Evolutionary conservation across 208 protist species (phyloP), one percentile per base, ranked within the genome.

Genomic region (Wallacemonas collosoma): DNA sequence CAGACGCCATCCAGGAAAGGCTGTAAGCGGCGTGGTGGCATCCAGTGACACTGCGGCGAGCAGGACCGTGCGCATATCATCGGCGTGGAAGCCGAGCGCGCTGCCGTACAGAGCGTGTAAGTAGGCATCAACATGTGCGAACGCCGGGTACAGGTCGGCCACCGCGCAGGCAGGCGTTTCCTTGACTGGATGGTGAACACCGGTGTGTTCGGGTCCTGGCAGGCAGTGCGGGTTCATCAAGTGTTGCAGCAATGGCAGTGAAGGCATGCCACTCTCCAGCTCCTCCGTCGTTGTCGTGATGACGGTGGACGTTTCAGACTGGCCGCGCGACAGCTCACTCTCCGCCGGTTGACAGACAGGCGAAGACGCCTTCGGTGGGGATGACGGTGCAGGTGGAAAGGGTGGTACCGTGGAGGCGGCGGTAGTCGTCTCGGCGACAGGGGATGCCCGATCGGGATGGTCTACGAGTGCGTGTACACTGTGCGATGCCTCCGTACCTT

Each of bases 1-100:
- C 0, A 86, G 71, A n/a, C 58, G 62, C 67, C 80, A 85, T 0
- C 79, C 81, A 1, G 54, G 58, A 54, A 87, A 89, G 1, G 78
- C 77, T 1, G 3, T 6, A 3, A 83, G 71, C 1, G 76, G 80
- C 43, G 64, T 56, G 2, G 41, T n/a, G 1, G 73, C 74, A 4
- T 44, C 15, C 26, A 82, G 39, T 2, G 47, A 5, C 3, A 62
- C 14, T 3, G 76, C 81, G 3, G 77, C 72, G 5, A 56, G 58
- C 69, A 86, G 71, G 70, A 82, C 72, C 43, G 73, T 73, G 3
- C 66, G 61, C 57, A 81, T 45, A 68, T 86, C 81, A 2, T 2
- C 66, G 1, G 45, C 48, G 26, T 50, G 53, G 45, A 82, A 86
- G 50, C 38, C 39, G 55, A 86, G 60, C 0, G 41, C 44, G 17